Conservation (phyloP, 2,329 filamentous ascomycete genomes). For the Cephalotrichum gorgonifer region DNA sequence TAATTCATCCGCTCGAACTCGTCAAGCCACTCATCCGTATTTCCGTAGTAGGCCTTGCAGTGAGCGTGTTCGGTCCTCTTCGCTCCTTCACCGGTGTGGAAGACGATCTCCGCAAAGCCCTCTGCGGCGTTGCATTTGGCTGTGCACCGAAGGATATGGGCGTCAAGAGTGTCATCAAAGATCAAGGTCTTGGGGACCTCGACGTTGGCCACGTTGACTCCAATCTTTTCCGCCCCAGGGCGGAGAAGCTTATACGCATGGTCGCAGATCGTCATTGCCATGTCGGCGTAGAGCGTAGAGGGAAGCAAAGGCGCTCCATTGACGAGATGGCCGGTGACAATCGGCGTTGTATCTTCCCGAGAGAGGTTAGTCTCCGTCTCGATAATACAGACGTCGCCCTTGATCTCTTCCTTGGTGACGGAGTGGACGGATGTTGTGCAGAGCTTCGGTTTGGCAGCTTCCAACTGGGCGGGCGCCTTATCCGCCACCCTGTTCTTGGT, state of each 20-base stretch:
- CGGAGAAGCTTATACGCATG: slow-evolving; percentile 54
- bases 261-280: slow-evolving; percentile 51
- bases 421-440: slow-evolving; percentile 57
- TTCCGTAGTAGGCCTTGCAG: slow-evolving; percentile 52
- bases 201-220: slow-evolving; percentile 56
- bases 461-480: slow-evolving; percentile 18
- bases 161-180: slow-evolving; percentile 29
- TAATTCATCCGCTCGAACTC: slow-evolving; percentile 61
- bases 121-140: slow-evolving; percentile 47
- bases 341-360: slow-evolving; percentile 47
- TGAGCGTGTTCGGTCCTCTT: slow-evolving; percentile 50
- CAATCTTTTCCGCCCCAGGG: slow-evolving; percentile 43
- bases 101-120: slow-evolving; percentile 44
- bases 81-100: slow-evolving; percentile 48
- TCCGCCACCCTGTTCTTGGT: slow-evolving; percentile 53
- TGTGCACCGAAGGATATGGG: slow-evolving; percentile 51
- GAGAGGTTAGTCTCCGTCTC: slow-evolving; percentile 57
- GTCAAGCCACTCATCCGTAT: slow-evolving; percentile 47
- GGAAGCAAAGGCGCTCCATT: slow-evolving; percentile 58
- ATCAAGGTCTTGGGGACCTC: slow-evolving; percentile 64
- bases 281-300: slow-evolving; percentile 48
- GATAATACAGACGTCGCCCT: slow-evolving; percentile 38
- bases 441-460: slow-evolving; percentile 42
- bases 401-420: slow-evolving; percentile 51
- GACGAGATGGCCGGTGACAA: slow-evolving; percentile 56